A percentile compares a stretch with the other conserved stretches of the same genome.
Conservation (phyloP, 371 early-diverging fungal genomes). For the Haplosporangium sp. region DNA sequence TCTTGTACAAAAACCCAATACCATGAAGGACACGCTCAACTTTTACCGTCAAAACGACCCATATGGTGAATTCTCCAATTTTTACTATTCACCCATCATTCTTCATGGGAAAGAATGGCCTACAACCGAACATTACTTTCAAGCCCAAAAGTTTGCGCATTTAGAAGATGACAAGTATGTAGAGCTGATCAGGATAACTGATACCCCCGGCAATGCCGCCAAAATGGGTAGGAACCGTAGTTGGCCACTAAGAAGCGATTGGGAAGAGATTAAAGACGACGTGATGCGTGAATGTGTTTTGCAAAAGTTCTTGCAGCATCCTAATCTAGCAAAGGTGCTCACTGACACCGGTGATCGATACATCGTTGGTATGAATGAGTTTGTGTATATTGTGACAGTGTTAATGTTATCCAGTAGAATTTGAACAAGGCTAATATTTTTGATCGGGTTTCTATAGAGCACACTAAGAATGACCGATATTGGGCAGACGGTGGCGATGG, state of each 20-base stretch:
- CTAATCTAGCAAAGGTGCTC: constrained; percentile 44
- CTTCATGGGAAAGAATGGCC: constrained; percentile 57
- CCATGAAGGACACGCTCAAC: constrained; percentile 49
- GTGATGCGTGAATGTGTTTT: constrained; percentile 59
- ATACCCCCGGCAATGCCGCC: constrained; percentile 57
- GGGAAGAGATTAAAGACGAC: constrained; percentile 63
- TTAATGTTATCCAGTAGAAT: background rate
- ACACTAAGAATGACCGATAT: constrained; percentile 61
- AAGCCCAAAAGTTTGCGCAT: constrained; percentile 61
- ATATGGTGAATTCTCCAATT: constrained; percentile 64
- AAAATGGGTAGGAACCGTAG: constrained; percentile 51
- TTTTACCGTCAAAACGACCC: constrained; percentile 53
- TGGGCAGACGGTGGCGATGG: constrained; percentile 67
- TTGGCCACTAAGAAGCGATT: constrained; percentile 58
- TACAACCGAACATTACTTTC: constrained; percentile 66
- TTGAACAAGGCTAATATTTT: background rate
- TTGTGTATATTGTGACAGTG: background rate
- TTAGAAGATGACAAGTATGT: constrained; percentile 31
- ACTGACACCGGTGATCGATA: constrained; percentile 48
- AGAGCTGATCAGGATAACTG: constrained; percentile 41
- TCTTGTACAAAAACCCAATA: background rate
- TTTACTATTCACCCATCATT: constrained; percentile 56
- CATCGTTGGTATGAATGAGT: constrained; percentile 29
- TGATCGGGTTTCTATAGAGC: constrained; percentile 34
- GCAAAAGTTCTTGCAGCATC: constrained; percentile 64